These are phyloP conservation scores for Dryas drummondii DNA, from an alignment of 306 rosid species.

Conservation along the genomic window DNA sequence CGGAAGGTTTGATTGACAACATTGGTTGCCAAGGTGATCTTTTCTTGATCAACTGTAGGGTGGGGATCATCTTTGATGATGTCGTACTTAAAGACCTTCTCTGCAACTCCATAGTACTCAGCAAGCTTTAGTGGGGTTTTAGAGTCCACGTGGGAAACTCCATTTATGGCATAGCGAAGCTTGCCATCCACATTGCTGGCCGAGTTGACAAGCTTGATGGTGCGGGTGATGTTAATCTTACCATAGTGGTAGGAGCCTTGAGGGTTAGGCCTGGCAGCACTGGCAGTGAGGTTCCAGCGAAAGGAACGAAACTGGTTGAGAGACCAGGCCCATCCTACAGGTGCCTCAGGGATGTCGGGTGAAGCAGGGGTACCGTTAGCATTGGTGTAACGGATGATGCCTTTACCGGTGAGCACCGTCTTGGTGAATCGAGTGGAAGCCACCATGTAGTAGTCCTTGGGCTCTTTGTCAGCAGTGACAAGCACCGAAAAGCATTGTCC, in stretches of 20 bases:
- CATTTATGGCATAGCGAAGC: conserved; percentile 68
- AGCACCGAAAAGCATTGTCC: conserved; percentile 67
- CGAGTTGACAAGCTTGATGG: conserved; percentile 53
- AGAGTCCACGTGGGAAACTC: conserved; percentile 50
- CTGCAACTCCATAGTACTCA: conserved; percentile 42
- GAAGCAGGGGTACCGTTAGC: conserved; percentile 50
- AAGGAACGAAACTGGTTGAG: conserved; percentile 75
- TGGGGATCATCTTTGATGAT: conserved; percentile 34
- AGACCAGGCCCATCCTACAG: conserved; percentile 85
- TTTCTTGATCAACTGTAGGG: not conserved
- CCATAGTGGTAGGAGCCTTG: conserved; percentile 85
- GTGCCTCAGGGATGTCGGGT: conserved; percentile 53
- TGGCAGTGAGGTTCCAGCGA: conserved; percentile 80
- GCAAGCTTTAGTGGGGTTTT: conserved; percentile 73
- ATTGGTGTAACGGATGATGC: conserved; percentile 46
- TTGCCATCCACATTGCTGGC: conserved; percentile 39
- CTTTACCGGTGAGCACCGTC: conserved; percentile 35
- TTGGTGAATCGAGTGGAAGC: conserved; percentile 70
- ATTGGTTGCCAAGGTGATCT: conserved; percentile 31
- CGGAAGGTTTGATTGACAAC: conserved; percentile 48
- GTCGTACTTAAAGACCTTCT: conserved; percentile 64
- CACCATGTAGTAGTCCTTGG: conserved; percentile 64
- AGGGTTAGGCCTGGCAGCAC: conserved; percentile 93
- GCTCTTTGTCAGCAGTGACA: conserved; percentile 59
- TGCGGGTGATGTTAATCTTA: conserved; percentile 61